Evolutionary conservation across 2,329 filamentous ascomycete species (phyloP), one percentile per base, ranked within the genome.

Genomic region (Botryosphaeria dothidea): DNA sequence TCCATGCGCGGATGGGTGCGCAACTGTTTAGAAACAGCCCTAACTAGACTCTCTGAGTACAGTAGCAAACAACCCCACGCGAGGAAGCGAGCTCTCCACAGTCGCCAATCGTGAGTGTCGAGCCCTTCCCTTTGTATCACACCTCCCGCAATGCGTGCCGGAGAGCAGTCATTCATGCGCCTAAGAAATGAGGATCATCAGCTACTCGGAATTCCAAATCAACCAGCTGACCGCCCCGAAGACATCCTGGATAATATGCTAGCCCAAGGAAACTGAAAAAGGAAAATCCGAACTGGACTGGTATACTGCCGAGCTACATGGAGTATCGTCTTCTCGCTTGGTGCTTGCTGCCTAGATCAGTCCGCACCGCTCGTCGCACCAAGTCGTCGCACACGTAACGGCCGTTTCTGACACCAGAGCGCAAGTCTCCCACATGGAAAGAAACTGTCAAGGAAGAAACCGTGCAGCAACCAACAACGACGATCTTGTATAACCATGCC

Each of bases 101-200:
- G 15, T 25, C 38, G 38, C 29, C 49, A 38, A 17, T 36, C 52
- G 9, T 11, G 34, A 13, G 17, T 29, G 19, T 17, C 15, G 34
- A 41, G 52, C 56, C 27, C 27, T 46, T 15, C 27, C 41, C 25
- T 11, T 46, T 34, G 56, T 21, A 58, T 60, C 56, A 60, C 56
- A 34, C 41, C 11, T 34, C 41, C 19, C n/a, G 56, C 11, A 19
- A 34, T 52, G 48, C 27, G 48, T 52, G 48, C 48, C 48, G 7
- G 34, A 41, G 15, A 54, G 51, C 29, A 38, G 31, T 54, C 25
- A 17, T 57, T 57, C 36, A 46, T 58, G 38, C 56, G 56, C 23
- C 56, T 46, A n/a, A 43, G 54, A 58, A 46, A 60, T 60, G 38
- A 46, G 9, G 56, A 60, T 48, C 56, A 46, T 46, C 56, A 60